Evolutionary conservation across 345 rosid genomes (phyloP), one percentile per base, ranked within the genome.

Genomic region (Citrus trifoliata): DNA sequence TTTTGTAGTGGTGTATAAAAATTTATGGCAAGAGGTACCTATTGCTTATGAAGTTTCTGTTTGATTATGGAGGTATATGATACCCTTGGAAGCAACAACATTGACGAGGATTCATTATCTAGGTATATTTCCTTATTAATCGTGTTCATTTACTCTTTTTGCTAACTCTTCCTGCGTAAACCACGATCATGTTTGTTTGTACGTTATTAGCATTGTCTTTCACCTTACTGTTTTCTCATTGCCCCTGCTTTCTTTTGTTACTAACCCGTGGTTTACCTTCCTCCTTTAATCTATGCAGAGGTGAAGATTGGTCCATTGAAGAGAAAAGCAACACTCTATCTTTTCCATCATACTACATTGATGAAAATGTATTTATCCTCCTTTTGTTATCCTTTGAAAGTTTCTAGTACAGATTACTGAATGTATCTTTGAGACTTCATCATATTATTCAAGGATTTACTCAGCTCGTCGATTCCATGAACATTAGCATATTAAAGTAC

Each of bases 311-410:
- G 93, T 86, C 80, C 77, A 35, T 86, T 70, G 98, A 91, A 67
- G 98, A 88, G 81, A 91, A 84, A 79, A 87, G 87, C 87, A 93
- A 90, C 70, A 74, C 87, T 21, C 83, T 89, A 63, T 89, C 99
- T 61, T 91, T 93, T 82, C 99, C 95, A 19, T 94, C 98, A 67
- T 93, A 92, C 85, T 94, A 96, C 70, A 96, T 96, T 83, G 94
- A 96, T 76, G 99, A 94, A 91, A 87, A 96, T 94, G 99, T 96
- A 94, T 88, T 81, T 81, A 80, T 79, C 76, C 74, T 75, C 73
- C 73, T 83, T 37, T 46, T 80, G 33, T 55, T 48, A 70, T 78
- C 55, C 76, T 71, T 73, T 76, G 60, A 62, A 46, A 46, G 74
- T 85, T 77, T 77, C 72, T 67, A 37, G 18, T 19, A 38, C 55